A percentile compares a stretch with the other conserved stretches of the same genome.
These are phyloP conservation scores for Perkinsus olseni DNA, from an alignment of 169 alveolate species.

Conservation along the genomic window DNA sequence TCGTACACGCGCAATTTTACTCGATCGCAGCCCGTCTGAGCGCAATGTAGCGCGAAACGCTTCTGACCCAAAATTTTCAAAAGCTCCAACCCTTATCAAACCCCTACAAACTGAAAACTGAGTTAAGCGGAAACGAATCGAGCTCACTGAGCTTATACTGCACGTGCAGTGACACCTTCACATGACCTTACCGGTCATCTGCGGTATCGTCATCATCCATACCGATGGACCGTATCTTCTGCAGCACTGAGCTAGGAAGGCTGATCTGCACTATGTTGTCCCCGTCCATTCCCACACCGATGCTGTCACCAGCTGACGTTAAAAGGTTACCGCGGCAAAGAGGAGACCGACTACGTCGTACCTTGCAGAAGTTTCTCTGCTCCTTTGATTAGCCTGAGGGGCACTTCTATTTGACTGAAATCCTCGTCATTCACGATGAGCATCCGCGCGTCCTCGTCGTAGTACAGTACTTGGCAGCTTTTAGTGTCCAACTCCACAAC, in stretches of 20 bases:
- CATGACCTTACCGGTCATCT: neutral
- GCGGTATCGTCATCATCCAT: neutral
- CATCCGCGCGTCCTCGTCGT: neutral
- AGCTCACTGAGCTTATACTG: neutral
- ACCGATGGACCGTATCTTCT: neutral
- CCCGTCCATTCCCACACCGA: neutral
- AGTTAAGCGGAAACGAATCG: neutral
- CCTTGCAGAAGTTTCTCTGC: neutral
- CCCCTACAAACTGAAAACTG: neutral
- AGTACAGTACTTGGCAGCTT: neutral
- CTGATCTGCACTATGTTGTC: neutral
- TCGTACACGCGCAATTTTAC: no score
- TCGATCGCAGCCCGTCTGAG: no score
- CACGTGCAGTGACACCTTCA: neutral
- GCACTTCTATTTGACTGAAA: neutral
- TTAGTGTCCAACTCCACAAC: neutral
- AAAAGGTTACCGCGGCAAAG: neutral
- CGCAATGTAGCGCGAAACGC: no score
- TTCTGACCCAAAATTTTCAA: no score
- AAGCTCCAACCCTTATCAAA: neutral
- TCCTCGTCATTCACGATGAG: neutral
- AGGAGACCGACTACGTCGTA: neutral
- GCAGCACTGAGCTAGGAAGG: neutral
- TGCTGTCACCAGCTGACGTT: neutral
- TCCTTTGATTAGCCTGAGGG: neutral